Evolutionary conservation across 2,329 filamentous ascomycete species (phyloP).

Genomic region (Teratosphaeria pseudoeucalypti): DNA sequence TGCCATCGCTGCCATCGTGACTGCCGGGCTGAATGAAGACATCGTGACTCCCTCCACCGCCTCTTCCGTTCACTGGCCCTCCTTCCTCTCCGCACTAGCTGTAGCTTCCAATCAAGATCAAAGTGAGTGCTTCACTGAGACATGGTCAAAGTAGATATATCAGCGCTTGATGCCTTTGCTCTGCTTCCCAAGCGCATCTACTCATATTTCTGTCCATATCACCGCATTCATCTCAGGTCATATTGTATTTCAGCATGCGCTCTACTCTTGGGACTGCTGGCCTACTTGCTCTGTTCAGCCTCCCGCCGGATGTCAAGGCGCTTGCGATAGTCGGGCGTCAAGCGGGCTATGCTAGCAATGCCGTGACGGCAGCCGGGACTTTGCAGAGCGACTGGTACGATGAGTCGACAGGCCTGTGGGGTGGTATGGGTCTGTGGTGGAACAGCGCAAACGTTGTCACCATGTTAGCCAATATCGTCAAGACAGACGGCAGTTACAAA

Average conservation of each 20-base stretch:
- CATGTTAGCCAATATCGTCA: slow-evolving; percentile 46
- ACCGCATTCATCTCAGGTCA: neutral
- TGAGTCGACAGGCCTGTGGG: slow-evolving; percentile 43
- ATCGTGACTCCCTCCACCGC: neutral
- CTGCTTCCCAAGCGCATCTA: neutral
- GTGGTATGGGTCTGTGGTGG: slow-evolving; percentile 49
- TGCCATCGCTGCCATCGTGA: neutral
- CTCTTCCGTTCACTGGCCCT: neutral
- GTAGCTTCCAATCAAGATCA: neutral
- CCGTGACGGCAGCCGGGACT: neutral
- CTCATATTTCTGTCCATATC: neutral
- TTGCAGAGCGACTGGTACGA: slow-evolving; percentile 6
- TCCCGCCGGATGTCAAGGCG: neutral
- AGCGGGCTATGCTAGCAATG: slow-evolving; percentile 3
- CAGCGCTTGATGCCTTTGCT: neutral
- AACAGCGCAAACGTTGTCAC: slow-evolving; percentile 60
- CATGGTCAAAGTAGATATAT: neutral
- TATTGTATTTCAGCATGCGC: neutral
- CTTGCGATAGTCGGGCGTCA: neutral
- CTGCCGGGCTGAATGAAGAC: neutral
- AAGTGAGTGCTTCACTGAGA: neutral
- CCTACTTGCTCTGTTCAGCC: neutral
- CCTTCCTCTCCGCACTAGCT: neutral
- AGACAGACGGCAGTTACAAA: slow-evolving; percentile 25
- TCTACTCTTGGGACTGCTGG: neutral